Evolutionary conservation across 768 basidiomycete genomes (phyloP), one percentile per base, ranked within the genome.

Genomic region (Holtermannia corniformis): DNA sequence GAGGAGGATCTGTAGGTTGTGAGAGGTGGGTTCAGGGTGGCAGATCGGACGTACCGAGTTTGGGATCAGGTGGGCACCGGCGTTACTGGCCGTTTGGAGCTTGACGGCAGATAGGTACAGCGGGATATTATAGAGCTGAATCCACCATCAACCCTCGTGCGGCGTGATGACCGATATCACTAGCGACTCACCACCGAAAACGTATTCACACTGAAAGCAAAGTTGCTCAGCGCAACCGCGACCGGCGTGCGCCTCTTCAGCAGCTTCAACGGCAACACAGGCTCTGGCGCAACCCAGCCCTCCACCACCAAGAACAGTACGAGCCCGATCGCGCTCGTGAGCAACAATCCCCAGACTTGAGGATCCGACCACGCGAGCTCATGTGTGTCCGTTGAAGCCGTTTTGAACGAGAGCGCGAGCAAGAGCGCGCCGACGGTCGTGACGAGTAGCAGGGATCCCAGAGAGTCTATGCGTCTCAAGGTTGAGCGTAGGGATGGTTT

Each of bases 101-200:
- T 81, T 78, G 32, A 90, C 90, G 19, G 87, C 84, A 54, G 85
- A 81, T 67, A 90, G 93, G 74, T 86, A 93, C 80, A 93, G 71
- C 4, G 90, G 89, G 23, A 87, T 77, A 67, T 88, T 91, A 71
- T 91, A 92, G 20, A 95, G 77, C 87, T 79, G 55, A 21, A 11
- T 43, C 54, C 49, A 61, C 37, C 57, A 21, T 21, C 41, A 50
- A 49, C 41, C 47, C 14, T 3, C 5, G 16, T 42, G 32, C 23
- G 49, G 42, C 41, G 41, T 4, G 7, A 42, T 14, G 26, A 11
- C 23, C 22, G 22, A 25, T n/a, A 10, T 63, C 51, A 59, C 59
- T 56, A 25, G 21, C 41, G 37, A 41, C 59, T 57, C 26, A 61
- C 58, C 23, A 63, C 51, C 16, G 63, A 61, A 47, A 68, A 69